Evolutionary conservation across 257 asterid species (phyloP).

Genomic region (Apocynum venetum): DNA sequence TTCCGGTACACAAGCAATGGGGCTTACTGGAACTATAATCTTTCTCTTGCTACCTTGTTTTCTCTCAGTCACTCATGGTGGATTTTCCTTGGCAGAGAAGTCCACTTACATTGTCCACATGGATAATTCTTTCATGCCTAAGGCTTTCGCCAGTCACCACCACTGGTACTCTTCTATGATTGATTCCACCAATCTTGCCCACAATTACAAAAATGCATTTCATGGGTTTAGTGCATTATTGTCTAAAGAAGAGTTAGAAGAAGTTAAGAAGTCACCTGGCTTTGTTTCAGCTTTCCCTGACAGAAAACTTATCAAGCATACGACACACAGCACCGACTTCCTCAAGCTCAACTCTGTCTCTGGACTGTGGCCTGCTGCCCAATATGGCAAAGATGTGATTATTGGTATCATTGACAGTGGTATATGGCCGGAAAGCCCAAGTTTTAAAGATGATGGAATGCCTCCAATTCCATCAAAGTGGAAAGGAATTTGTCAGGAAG

Average conservation of each 20-base stretch:
- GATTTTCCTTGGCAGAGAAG: neutral
- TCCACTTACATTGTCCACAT: conserved; percentile 22
- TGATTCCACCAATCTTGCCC: neutral
- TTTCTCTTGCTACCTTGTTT: neutral
- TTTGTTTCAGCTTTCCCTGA: conserved; percentile 37
- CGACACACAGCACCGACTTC: conserved; percentile 45
- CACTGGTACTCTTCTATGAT: conserved; percentile 19
- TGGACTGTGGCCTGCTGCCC: conserved; percentile 51
- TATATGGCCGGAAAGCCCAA: neutral
- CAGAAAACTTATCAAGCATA: conserved; percentile 29
- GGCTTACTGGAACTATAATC: neutral
- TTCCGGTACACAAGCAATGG: no score
- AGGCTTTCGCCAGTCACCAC: conserved; percentile 13
- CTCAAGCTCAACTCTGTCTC: conserved; percentile 32
- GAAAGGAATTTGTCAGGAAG: conserved; percentile 30
- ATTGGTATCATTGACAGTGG: conserved; percentile 1
- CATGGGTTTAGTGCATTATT: conserved; percentile 44
- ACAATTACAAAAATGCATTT: conserved; percentile 38
- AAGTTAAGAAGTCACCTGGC: conserved; percentile 30
- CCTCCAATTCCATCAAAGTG: neutral
- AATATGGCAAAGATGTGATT: conserved; percentile 24
- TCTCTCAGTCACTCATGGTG: neutral
- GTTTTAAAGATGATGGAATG: conserved; percentile 3
- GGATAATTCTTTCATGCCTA: conserved; percentile 24
- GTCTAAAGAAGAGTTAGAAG: conserved; percentile 28